A percentile compares a stretch with the other conserved stretches of the same genome.
Evolutionary conservation across 306 rosid genomes (phyloP).

Genomic region (Quercus variabilis): DNA sequence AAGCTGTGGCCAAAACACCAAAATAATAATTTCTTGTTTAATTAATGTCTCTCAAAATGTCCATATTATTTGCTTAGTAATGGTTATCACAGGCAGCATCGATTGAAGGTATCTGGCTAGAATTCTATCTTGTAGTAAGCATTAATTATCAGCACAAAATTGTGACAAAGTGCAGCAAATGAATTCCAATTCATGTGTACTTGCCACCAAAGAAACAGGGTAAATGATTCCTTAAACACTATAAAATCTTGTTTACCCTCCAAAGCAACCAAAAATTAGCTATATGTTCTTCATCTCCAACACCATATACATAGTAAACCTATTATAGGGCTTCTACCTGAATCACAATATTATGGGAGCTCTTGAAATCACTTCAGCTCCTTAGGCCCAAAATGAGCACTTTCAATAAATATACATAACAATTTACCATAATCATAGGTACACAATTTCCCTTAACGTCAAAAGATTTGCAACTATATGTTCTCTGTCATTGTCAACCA

Average conservation of each 20-base stretch:
- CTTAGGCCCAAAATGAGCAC: not conserved
- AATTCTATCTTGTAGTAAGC: not conserved
- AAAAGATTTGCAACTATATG: not conserved
- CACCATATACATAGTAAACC: not conserved
- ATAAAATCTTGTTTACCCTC: not conserved
- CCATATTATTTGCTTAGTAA: not conserved
- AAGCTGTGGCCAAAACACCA: not conserved
- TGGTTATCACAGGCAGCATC: not conserved
- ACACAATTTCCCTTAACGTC: not conserved
- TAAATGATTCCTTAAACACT: not conserved
- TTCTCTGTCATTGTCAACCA: not conserved
- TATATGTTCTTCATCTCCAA: not conserved
- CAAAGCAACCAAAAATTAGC: not conserved
- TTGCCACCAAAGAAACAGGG: not conserved
- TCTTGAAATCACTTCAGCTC: not conserved
- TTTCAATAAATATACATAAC: not conserved
- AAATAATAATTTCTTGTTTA: not conserved
- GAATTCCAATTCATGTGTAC: not conserved
- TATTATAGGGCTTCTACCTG: not conserved
- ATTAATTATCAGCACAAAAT: not conserved
- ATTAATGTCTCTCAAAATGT: not conserved
- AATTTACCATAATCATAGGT: not conserved
- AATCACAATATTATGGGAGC: not conserved
- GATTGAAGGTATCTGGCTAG: not conserved
- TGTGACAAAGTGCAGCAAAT: not conserved